These are phyloP conservation scores for Arachnomyces sp. DNA, from an alignment of 2,329 filamentous ascomycete genomes.

Conservation along the genomic window DNA sequence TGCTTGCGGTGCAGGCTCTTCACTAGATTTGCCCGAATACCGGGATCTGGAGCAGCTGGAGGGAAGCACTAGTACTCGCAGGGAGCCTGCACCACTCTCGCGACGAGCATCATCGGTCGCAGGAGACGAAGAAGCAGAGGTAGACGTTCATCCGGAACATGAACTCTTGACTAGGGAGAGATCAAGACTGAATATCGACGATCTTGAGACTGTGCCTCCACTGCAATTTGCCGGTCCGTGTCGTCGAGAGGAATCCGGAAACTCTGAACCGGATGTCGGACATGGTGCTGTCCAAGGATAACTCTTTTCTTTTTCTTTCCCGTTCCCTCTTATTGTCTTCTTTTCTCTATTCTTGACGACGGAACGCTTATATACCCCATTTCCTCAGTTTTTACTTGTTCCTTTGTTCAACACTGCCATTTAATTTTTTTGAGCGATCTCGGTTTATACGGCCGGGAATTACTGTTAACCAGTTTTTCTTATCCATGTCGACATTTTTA, in stretches of 20 bases:
- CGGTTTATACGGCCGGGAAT: too few species aligned
- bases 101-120: not conserved
- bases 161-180: not conserved
- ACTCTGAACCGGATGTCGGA: not conserved
- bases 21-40: slow-evolving; percentile 34
- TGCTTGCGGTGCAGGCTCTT: slow-evolving; percentile 26
- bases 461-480: too few species aligned
- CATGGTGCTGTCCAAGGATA: not conserved
- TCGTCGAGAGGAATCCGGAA: not conserved
- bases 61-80: slow-evolving; percentile 22
- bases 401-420: too few species aligned
- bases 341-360: too few species aligned
- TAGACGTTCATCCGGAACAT: not conserved
- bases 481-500: too few species aligned
- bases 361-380: too few species aligned
- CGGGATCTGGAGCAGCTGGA: slow-evolving; percentile 41
- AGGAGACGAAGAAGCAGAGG: not conserved
- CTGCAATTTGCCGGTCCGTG: not conserved
- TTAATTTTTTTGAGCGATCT: too few species aligned
- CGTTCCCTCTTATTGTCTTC: too few species aligned
- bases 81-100: slow-evolving; percentile 22
- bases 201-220: slow-evolving; percentile 3
- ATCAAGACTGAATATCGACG: slow-evolving; percentile 1
- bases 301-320: too few species aligned
- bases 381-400: too few species aligned